Base-by-base conservation (phyloP, 2,329 filamentous ascomycete genomes). In the Intubia oerlemansii region DNA sequence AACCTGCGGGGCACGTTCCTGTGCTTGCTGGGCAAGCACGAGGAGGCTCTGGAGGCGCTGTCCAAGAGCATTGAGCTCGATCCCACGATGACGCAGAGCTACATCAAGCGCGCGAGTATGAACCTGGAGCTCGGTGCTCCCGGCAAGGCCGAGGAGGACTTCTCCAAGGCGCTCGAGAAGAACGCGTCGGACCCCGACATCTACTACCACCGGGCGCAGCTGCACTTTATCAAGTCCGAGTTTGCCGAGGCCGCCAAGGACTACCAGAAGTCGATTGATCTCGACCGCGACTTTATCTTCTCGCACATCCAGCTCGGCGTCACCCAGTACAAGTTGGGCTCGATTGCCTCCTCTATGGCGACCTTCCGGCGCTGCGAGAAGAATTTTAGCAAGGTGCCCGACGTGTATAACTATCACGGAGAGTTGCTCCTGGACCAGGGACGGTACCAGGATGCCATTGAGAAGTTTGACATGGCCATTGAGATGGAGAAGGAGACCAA, bases 391-490 rank as follows among this genome's bases (percentile, higher is more conserved):
- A 79, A 85, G 48, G 80, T 91, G 9, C 84, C 85, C 5, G 88
- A 98, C 47, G 88, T 95, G 23, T 98, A 95, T 65, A 98, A 98
- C 65, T 98, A 98, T 66, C 95, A 92, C 45, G 88, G 88, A 44
- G 88, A 98, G 58, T 66, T 98, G 32, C 65, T 98, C 33, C 71
- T 98, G 30, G 88, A 98, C 59, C 88, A 95, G 59, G 75, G 81
- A 53, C 92, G 93, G 53, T 95, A 75, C 54, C 62, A 79, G 34
- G 85, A 98, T 50, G 88, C 88, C 16, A 82, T 98, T 38, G 79
- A 92, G 57, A 92, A 93, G 56, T 98, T 98, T 45, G 88, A 98
- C 50, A 88, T 74, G 16, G 88, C 88, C n/a, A 84, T 95, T 39
- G 84, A 95, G 48, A 85, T 95, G 75, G 88, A 98, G 66, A 90